phyloP scores from a whole-genome alignment of 2,329 filamentous ascomycete species.

The Aureobasidium sp. region DNA sequence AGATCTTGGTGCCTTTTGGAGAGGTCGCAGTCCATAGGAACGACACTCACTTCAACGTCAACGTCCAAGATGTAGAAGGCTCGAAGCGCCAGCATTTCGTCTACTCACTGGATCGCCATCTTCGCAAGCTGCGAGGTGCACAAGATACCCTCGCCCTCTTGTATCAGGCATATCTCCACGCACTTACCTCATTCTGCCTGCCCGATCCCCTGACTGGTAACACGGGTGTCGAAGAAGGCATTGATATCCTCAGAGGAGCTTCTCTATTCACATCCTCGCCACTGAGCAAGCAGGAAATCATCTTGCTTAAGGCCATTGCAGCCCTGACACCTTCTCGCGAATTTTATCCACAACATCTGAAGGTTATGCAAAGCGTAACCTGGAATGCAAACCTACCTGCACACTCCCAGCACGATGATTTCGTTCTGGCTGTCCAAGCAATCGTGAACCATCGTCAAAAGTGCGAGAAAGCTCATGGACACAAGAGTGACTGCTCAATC shows the following conservation, averaged over 20 bases:
- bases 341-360: conserved; percentile 40
- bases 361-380: conserved; percentile 37
- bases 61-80: background rate
- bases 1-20: conserved; percentile 50
- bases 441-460: conserved; percentile 23
- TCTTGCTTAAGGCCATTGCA: conserved; percentile 25
- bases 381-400: conserved; percentile 38
- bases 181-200: conserved; percentile 51
- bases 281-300: conserved; percentile 20
- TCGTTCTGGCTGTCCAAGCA: conserved; percentile 21
- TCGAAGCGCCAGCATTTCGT: conserved; percentile 39
- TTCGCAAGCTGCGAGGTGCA: conserved; percentile 51
- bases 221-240: conserved; percentile 54
- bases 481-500: background rate
- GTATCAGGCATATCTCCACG: conserved; percentile 53
- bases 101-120: conserved; percentile 47
- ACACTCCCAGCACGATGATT: conserved; percentile 37
- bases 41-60: conserved; percentile 23
- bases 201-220: conserved; percentile 52
- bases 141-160: conserved; percentile 44
- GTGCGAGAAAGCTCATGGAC: background rate
- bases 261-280: conserved; percentile 22
- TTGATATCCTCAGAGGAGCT: conserved; percentile 21
- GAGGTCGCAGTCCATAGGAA: conserved; percentile 33
- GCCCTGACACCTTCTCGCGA: conserved; percentile 30